Percentiles rank a stretch among this genome's conserved stretches.
Conservation (phyloP, 768 basidiomycete species). For the Boletellus emodensis region DNA sequence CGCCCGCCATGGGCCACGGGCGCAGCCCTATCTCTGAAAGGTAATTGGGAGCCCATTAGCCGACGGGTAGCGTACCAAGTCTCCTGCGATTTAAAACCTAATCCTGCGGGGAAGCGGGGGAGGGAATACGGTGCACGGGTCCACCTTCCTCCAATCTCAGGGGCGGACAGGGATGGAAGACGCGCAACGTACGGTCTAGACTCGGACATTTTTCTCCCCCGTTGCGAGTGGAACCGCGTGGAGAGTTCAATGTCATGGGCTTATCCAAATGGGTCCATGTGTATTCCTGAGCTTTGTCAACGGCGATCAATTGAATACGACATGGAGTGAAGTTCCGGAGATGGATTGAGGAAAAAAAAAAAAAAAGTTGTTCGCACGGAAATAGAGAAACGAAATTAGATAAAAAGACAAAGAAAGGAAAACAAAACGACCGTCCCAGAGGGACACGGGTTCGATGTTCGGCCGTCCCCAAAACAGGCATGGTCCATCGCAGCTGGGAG, state of each 20-base stretch:
- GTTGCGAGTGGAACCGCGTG: conserved; percentile 25
- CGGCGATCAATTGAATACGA: conserved; percentile 36
- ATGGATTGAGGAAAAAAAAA: conserved; percentile 7
- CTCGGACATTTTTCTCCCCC: no score
- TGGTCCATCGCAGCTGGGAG: no score
- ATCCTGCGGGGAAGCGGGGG: conserved; percentile 17
- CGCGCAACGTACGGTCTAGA: no score
- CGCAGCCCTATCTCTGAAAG: background rate
- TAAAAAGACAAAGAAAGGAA: background rate
- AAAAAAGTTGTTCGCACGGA: conserved; percentile 18
- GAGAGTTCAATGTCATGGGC: conserved; percentile 11
- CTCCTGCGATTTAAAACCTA: background rate
- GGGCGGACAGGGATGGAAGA: no score
- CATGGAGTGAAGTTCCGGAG: conserved; percentile 27
- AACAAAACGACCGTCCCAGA: conserved; percentile 3
- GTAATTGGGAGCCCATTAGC: conserved; percentile 41
- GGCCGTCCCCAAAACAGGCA: no score
- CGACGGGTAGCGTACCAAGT: conserved; percentile 21
- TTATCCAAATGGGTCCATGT: conserved; percentile 31
- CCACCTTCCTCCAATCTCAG: no score
- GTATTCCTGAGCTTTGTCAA: conserved; percentile 29
- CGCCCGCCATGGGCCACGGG: conserved; percentile 5
- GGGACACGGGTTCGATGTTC: no score
- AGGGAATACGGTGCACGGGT: background rate
- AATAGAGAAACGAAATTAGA: conserved; percentile 9